Conservation (phyloP, 1,139 yeast species). For the Yamadazyma friedrichii region DNA sequence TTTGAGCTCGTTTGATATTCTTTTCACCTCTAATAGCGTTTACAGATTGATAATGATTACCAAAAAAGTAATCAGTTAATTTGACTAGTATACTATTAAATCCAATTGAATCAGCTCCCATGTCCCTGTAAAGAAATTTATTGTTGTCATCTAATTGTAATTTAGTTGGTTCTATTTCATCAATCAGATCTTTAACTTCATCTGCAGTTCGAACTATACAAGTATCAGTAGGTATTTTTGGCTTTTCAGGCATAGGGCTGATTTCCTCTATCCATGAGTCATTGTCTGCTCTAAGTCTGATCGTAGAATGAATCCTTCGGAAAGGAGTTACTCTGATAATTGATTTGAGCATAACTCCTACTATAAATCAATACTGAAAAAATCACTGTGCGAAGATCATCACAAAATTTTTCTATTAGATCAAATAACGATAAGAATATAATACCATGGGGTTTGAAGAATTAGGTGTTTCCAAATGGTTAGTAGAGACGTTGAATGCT, state of each 20-base stretch:
- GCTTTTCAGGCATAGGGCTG: slow-evolving; percentile 7
- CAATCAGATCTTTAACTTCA: slow-evolving; percentile 5
- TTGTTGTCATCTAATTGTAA: slow-evolving; percentile 13
- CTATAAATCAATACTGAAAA: not conserved
- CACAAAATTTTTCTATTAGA: slow-evolving; percentile 3
- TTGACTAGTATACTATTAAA: slow-evolving; percentile 23
- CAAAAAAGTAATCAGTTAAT: slow-evolving; percentile 41
- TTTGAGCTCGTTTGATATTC: slow-evolving; percentile 28
- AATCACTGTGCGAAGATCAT: slow-evolving; percentile 9
- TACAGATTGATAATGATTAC: slow-evolving; percentile 43
- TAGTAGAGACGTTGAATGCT: slow-evolving; percentile 71
- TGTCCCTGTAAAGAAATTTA: slow-evolving; percentile 15
- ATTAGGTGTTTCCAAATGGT: slow-evolving; percentile 84
- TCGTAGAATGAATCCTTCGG: not conserved
- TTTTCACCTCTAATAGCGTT: slow-evolving; percentile 34
- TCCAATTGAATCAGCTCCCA: slow-evolving; percentile 24
- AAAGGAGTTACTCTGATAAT: not conserved
- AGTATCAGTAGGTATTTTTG: slow-evolving; percentile 10
- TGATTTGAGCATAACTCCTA: not conserved
- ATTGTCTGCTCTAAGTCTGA: slow-evolving; percentile 4
- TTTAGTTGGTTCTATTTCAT: slow-evolving; percentile 3
- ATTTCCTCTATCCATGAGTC: slow-evolving; percentile 17
- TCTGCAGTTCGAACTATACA: slow-evolving; percentile 5
- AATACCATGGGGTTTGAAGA: slow-evolving; percentile 47
- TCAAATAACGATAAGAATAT: not conserved